Percentiles rank a stretch among this genome's conserved stretches.
Conservation (phyloP, 2,329 filamentous ascomycete genomes). For the Sporothrix variecibatus region DNA sequence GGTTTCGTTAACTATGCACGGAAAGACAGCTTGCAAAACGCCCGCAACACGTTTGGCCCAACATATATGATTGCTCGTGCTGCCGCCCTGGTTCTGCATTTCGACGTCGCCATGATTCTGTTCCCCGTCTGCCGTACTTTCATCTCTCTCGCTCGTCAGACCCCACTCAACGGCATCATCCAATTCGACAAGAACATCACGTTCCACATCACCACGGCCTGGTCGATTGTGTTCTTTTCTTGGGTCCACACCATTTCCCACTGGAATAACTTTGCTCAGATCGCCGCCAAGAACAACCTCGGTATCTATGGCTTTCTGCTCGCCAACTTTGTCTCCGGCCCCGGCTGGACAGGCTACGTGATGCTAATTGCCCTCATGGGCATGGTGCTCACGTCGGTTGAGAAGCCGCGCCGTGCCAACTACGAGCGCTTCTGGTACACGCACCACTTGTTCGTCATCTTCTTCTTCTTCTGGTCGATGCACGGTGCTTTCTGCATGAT, state of each 20-base stretch:
- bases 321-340: conserved; percentile 76
- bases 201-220: conserved; percentile 81
- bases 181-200: conserved; percentile 90
- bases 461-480: conserved; percentile 90
- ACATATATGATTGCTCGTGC: conserved; percentile 76
- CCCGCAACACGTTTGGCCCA: conserved; percentile 69
- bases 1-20: conserved; percentile 77
- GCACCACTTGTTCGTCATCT: conserved; percentile 83
- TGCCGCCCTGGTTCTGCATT: conserved; percentile 74
- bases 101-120: conserved; percentile 77
- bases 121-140: conserved; percentile 83
- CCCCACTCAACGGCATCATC: conserved; percentile 81
- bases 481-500: conserved; percentile 92
- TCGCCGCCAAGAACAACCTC: conserved; percentile 72
- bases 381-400: conserved; percentile 75
- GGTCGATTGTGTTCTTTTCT: conserved; percentile 86
- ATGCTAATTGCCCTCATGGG: conserved; percentile 78
- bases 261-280: conserved; percentile 82
- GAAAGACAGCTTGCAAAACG: conserved; percentile 70
- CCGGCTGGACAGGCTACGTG: conserved; percentile 83
- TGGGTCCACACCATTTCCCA: conserved; percentile 85
- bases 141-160: conserved; percentile 78
- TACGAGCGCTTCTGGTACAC: conserved; percentile 92
- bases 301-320: conserved; percentile 77
- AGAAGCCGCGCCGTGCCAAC: conserved; percentile 76